Conservation (phyloP, 163 green algal genomes). For the Scenedesmus sp. region DNA sequence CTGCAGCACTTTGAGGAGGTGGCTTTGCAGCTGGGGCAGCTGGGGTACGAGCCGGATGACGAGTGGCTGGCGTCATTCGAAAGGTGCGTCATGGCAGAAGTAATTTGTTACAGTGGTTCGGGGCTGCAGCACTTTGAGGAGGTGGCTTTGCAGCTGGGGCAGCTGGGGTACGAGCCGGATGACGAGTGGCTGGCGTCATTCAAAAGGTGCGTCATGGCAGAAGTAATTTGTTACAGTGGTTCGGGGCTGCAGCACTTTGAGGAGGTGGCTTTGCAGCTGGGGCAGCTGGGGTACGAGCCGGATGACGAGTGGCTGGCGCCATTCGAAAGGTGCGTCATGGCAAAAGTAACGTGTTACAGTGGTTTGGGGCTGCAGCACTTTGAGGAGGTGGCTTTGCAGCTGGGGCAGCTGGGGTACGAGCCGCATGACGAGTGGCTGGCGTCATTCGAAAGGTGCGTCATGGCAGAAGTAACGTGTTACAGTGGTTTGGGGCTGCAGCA, state of each 20-base stretch:
- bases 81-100: no score
- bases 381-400: neutral
- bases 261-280: neutral
- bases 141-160: slow-evolving; percentile 13
- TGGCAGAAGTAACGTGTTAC: no score
- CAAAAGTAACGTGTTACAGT: no score
- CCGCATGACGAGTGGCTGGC: slow-evolving; percentile 25
- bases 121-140: slow-evolving; percentile 40
- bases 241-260: no score
- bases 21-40: neutral
- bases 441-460: slow-evolving; percentile 27
- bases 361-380: no score
- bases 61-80: slow-evolving; percentile 29
- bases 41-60: neutral
- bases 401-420: slow-evolving; percentile 22
- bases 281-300: neutral
- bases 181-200: slow-evolving; percentile 17
- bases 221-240: no score
- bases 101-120: no score
- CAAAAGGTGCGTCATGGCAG: neutral
- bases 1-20: slow-evolving; percentile 45
- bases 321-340: slow-evolving; percentile 12
- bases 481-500: slow-evolving; percentile 16
- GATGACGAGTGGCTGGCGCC: slow-evolving; percentile 10
- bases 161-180: slow-evolving; percentile 4